These are phyloP conservation scores for Cylindrotheca fusiformis DNA, from an alignment of 108 stramenopile species.

Conservation along the genomic window DNA sequence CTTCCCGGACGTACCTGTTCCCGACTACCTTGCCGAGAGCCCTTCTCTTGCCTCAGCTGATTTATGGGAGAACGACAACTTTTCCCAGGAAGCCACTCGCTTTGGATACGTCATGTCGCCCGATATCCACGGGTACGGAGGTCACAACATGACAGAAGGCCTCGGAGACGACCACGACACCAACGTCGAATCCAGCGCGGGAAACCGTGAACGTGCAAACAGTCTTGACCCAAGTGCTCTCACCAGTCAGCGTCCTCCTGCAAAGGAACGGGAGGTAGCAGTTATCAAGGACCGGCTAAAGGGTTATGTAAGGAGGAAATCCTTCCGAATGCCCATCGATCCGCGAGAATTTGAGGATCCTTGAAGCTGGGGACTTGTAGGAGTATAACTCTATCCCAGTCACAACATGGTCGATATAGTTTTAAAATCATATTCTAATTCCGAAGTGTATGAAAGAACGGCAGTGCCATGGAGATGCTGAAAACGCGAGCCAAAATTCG, in stretches of 20 bases:
- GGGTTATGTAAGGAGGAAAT: background rate
- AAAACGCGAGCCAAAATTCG: slow-evolving; percentile 74
- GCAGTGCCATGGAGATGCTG: slow-evolving; percentile 49
- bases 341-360: too few relatives aligned
- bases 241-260: background rate
- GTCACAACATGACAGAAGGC: background rate
- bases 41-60: slow-evolving; percentile 3
- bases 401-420: too few relatives aligned
- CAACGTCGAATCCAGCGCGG: background rate
- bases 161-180: background rate
- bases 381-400: too few relatives aligned
- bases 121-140: background rate
- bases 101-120: slow-evolving; percentile 1
- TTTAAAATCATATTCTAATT: too few relatives aligned
- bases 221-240: background rate
- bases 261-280: background rate
- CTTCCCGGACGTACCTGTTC: background rate
- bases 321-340: too few relatives aligned
- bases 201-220: background rate
- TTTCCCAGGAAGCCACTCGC: background rate
- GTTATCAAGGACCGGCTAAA: background rate
- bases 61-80: slow-evolving; percentile 10
- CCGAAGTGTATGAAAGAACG: slow-evolving; percentile 70
- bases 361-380: too few relatives aligned
- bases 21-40: background rate